Evolutionary conservation across 768 basidiomycete genomes (phyloP), one percentile per base, ranked within the genome.

Genomic region (Mycena vitilis): DNA sequence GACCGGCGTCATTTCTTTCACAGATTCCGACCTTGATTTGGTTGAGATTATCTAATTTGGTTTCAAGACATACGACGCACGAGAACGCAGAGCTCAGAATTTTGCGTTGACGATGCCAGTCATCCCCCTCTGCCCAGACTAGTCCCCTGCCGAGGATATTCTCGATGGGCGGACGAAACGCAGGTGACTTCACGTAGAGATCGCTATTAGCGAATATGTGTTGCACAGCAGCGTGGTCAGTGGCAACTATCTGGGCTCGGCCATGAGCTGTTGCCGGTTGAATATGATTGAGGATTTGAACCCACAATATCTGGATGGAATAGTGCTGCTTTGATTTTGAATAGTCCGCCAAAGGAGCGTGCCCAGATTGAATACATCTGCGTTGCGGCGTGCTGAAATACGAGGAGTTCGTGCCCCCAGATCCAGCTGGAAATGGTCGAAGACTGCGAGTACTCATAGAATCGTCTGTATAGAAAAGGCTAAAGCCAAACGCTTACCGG

Each of bases 121-220:
- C 81, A 16, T 75, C 76, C 18, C 79, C 81, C 70, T 82, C 79
- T 5, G 79, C 79, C 80, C 81, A 83, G 11, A 78, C 77, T 22
- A 82, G 58, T 10, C 79, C 78, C 23, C 70, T 72, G 8, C 81
- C 81, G 2, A 82, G 56, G 5, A 82, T 52, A n/a, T 78, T 78
- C 23, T 71, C 74, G 49, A 81, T 75, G 7, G 77, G 74, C 1
- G 81, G 80, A 1, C 78, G 74, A 65, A 80, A 78, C 1, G 78
- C 76, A 1, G 75, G 74, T 36, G 79, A 73, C 63, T 78, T 79
- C 30, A 77, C 76, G 69, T 81, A 83, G 51, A 75, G 71, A 49
- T 80, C 75, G 37, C 75, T 71, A 68, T 81, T 74, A 40, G 78
- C 77, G 63, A 82, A 81, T 59, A 82, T 81, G 66, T 82, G 76